Evolutionary conservation across 1,139 yeast species (phyloP).

Genomic region (Yamadazyma siamensis): DNA sequence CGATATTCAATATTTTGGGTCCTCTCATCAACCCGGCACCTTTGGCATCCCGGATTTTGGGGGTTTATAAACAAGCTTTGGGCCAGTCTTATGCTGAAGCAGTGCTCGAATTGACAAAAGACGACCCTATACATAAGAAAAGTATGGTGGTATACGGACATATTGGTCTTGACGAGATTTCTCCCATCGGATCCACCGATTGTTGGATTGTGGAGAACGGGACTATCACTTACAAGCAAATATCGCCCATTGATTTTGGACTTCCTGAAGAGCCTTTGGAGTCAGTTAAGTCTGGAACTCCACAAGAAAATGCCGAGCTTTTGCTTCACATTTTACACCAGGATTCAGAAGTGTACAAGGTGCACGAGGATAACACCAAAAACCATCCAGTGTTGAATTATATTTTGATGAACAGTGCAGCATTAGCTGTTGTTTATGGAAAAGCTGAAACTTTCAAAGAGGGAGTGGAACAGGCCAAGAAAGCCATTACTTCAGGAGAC

Average conservation of each 20-base stretch:
- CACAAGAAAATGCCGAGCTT: constrained; percentile 71
- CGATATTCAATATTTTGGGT: constrained; percentile 90
- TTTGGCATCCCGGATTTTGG: constrained; percentile 75
- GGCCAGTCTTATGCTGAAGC: constrained; percentile 87
- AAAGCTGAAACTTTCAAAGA: constrained; percentile 62
- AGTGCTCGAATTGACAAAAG: constrained; percentile 49
- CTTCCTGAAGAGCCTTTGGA: constrained; percentile 68
- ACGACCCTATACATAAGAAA: constrained; percentile 44
- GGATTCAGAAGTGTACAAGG: constrained; percentile 40
- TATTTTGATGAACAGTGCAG: constrained; percentile 82
- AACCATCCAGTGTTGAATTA: constrained; percentile 76
- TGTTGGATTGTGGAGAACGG: constrained; percentile 70
- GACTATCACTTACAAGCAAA: constrained; percentile 26
- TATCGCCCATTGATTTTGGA: constrained; percentile 74
- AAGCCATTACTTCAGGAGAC: constrained; percentile 61
- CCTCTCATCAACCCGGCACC: constrained; percentile 92
- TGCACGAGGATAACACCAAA: constrained; percentile 21
- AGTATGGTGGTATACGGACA: constrained; percentile 92
- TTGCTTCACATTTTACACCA: constrained; percentile 58
- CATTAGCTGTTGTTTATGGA: constrained; percentile 78
- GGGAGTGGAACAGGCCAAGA: constrained; percentile 74
- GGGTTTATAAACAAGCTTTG: constrained; percentile 76
- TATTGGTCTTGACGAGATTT: constrained; percentile 86
- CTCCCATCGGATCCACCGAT: constrained; percentile 79
- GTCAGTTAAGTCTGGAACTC: constrained; percentile 80